Base-by-base conservation (phyloP, 108 stramenopile species). In the Cylindrotheca fusiformis region DNA sequence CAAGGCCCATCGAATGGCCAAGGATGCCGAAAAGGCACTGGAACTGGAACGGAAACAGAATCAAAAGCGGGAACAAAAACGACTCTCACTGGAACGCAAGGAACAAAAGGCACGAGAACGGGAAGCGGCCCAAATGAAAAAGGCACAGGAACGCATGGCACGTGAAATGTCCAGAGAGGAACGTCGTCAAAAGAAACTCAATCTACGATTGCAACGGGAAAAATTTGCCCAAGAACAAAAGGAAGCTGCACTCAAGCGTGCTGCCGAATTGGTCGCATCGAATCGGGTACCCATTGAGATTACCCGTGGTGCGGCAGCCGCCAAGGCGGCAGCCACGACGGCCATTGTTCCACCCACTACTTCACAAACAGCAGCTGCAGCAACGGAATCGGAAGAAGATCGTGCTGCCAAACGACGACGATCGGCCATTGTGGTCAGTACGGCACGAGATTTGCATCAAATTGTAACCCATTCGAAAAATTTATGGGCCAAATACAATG, bases 401-500 rank as follows among this genome's bases (percentile, higher is more conserved):
- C 22, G 23, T 48, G n/a, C n/a, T 18, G 25, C 53, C 10, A 84
- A 82, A 54, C 87, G 85, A 54, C 50, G 28, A n/a, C 77, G 86
- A 20, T 87, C 90, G 0, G 78, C 84, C 14, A 91, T 91, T 59
- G 68, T 86, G 54, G 84, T 91, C 28, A 83, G 84, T 0, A 87
- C 90, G 4, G 90, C 90, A 1, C 25, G 60, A 14, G 90, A 91
- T 58, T 55, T 91, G 28, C 61, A 91, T 57, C 75, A 80, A 41
- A 91, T 91, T 56, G 86, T 87, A 21, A 80, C 86, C 2, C 84
- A 87, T 49, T 85, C 90, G 18, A 85, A 91, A 51, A 85, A 84
- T 64, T 49, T 91, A n/a, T 91, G 86, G 86, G 78, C 82, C 24
- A 91, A 87, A 62, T 91, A 91, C 68, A 91, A 86, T 64, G 86